Percentiles rank a stretch among this genome's conserved stretches.
phyloP scores from a whole-genome alignment of 768 basidiomycete species.

The Melanogaster broomeanus region DNA sequence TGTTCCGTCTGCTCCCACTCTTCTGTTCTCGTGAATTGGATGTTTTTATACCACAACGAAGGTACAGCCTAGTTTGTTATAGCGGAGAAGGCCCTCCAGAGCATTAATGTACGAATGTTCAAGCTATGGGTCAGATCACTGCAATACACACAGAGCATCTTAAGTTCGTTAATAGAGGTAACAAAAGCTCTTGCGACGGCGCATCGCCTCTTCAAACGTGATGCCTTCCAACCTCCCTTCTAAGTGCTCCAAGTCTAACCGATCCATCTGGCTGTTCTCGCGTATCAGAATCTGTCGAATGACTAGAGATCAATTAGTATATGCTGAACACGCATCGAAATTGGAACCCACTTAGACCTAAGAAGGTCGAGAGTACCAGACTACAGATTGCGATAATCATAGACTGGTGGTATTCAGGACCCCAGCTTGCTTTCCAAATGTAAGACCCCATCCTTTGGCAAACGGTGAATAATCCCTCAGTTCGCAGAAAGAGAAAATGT shows the following conservation, averaged over 20 bases:
- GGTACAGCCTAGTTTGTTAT: too few species aligned
- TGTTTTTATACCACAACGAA: too few species aligned
- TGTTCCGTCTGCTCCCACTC: too few species aligned
- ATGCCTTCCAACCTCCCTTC: conserved; percentile 55
- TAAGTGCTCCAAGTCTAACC: conserved; percentile 45
- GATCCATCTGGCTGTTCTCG: conserved; percentile 53
- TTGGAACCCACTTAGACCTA: conserved; percentile 36
- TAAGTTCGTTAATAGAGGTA: conserved; percentile 64
- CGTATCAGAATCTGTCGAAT: conserved; percentile 46
- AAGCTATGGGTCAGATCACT: too few species aligned
- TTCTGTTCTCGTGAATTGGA: too few species aligned
- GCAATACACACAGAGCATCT: too few species aligned
- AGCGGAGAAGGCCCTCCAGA: too few species aligned
- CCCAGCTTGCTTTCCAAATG: conserved; percentile 62
- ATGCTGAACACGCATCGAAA: neutral
- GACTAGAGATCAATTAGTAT: conserved; percentile 29
- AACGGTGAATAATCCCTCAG: neutral
- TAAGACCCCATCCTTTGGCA: conserved; percentile 55
- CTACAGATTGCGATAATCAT: conserved; percentile 51
- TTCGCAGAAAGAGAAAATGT: neutral
- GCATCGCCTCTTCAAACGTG: conserved; percentile 58
- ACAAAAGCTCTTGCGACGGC: conserved; percentile 56
- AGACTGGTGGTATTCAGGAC: conserved; percentile 61
- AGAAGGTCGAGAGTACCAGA: conserved; percentile 31
- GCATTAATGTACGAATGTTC: too few species aligned